Conservation (phyloP, 371 early-diverging fungal species). For the Syncephalis fuscata region DNA sequence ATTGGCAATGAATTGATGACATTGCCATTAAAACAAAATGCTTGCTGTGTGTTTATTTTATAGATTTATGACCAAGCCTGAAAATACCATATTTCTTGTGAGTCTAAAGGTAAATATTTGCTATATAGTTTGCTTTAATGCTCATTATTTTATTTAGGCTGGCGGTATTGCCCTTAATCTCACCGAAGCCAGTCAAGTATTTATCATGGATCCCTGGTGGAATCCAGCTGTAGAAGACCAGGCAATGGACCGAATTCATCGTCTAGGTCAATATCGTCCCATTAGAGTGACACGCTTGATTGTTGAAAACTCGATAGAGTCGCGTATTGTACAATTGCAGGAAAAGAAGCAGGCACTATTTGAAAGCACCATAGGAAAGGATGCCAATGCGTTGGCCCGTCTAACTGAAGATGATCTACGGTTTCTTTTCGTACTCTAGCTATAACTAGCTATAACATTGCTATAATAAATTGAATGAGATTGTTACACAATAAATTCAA, state of each 20-base stretch:
- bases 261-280: constrained; percentile 79
- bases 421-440: constrained; percentile 65
- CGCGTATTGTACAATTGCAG: constrained; percentile 83
- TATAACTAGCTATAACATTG: not conserved
- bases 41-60: constrained; percentile 7
- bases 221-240: constrained; percentile 62
- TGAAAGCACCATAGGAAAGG: constrained; percentile 75
- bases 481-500: no score
- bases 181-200: constrained; percentile 86
- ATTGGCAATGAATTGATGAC: not conserved
- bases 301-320: constrained; percentile 92
- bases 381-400: constrained; percentile 38
- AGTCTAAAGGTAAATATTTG: constrained; percentile 39
- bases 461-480: no score
- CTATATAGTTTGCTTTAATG: no score
- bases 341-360: constrained; percentile 90
- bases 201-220: constrained; percentile 89
- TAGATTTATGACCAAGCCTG: constrained; percentile 66
- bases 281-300: constrained; percentile 77
- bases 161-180: constrained; percentile 94
- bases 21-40: not conserved
- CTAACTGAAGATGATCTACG: constrained; percentile 71
- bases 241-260: constrained; percentile 84
- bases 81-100: constrained; percentile 76
- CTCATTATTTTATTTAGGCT: constrained; percentile 31